Evolutionary conservation across 805 yeast genomes (phyloP), one percentile per base, ranked within the genome.

Genomic region (Saccharomyces paradoxus): DNA sequence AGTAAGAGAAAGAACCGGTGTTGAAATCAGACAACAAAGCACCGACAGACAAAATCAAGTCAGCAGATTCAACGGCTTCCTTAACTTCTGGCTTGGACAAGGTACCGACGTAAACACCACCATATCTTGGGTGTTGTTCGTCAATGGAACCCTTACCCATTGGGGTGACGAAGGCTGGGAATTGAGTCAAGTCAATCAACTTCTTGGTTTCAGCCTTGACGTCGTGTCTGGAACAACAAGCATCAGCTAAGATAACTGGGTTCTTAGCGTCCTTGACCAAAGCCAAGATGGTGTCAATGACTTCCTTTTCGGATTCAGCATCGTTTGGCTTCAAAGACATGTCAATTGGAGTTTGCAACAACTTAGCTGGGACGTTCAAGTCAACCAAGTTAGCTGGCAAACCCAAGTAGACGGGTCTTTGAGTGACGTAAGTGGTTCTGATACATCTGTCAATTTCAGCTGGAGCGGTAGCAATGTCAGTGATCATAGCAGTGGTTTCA

Each of bases 21-120:
- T 88, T 88, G 82, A 86, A 89, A 73, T 88, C 96, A 51, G 94
- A 87, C 67, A 88, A 75, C 68, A 88, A 74, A 51, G 90, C 91
- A 71, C 96, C 96, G 62, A 87, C 79, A 32, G 92, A 84, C 57
- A 88, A 71, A 55, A 88, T 78, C 71, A 87, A 77, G 73, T 88
- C 96, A 47, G 91, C 78, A 47, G 79, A 68, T 71, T 87, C 92
- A 55, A 86, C 90, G 41, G 83, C 80, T 58, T 80, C 82, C 68
- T 83, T 82, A 53, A 86, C 89, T 58, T 78, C 86, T 56, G 89
- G 89, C 55, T 75, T 73, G 21, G 95, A 84, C 63, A 89, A 74
- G n/a, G 86, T 77, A 63, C 96, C 96, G 55, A 87, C 87, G 70
- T 88, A 88, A 55, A 85, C 89, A 72, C 96, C 96, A 62, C 89